Evolutionary conservation across 352 stramenopile genomes (phyloP).

Genomic region (Achlya hypogyna): DNA sequence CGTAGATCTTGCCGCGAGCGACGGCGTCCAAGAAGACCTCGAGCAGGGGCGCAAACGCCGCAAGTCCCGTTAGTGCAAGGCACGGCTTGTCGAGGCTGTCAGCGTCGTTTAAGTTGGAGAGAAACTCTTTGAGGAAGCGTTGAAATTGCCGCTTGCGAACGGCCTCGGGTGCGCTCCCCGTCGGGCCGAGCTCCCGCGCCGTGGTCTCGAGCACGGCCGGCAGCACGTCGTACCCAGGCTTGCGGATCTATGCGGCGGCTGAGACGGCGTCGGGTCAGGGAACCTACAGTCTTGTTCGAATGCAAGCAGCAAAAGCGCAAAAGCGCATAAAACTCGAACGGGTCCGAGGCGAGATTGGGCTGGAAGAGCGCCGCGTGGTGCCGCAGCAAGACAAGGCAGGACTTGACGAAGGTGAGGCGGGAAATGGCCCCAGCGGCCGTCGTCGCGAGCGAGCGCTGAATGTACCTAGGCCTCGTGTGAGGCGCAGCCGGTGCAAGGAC

Average conservation of each 20-base stretch:
- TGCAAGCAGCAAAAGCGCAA: constrained; percentile 7
- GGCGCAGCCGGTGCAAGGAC: not conserved
- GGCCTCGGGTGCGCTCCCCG: constrained; percentile 27
- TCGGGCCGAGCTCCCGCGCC: constrained; percentile 31
- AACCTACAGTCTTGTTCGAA: constrained; percentile 43
- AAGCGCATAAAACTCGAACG: constrained; percentile 7
- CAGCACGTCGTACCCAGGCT: constrained; percentile 42
- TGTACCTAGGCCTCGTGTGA: not conserved
- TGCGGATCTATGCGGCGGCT: too few relatives aligned
- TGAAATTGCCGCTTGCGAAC: constrained; percentile 55
- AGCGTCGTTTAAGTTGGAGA: constrained; percentile 49
- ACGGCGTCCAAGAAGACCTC: constrained; percentile 39
- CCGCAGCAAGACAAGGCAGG: constrained; percentile 7
- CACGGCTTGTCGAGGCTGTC: constrained; percentile 23
- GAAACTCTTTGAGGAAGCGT: constrained; percentile 59
- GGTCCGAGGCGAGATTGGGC: not conserved
- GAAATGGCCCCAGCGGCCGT: not conserved
- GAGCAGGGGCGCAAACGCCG: constrained; percentile 36
- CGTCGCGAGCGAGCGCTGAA: constrained; percentile 10
- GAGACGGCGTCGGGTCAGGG: not conserved
- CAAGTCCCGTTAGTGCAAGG: constrained; percentile 50
- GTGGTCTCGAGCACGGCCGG: constrained; percentile 38
- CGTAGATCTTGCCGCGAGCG: constrained; percentile 56
- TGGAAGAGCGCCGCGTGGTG: not conserved
- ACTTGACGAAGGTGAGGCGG: constrained; percentile 14